These are phyloP conservation scores for Carex myosuroides DNA, from an alignment of 176 grass and related monocot species.

Conservation along the genomic window DNA sequence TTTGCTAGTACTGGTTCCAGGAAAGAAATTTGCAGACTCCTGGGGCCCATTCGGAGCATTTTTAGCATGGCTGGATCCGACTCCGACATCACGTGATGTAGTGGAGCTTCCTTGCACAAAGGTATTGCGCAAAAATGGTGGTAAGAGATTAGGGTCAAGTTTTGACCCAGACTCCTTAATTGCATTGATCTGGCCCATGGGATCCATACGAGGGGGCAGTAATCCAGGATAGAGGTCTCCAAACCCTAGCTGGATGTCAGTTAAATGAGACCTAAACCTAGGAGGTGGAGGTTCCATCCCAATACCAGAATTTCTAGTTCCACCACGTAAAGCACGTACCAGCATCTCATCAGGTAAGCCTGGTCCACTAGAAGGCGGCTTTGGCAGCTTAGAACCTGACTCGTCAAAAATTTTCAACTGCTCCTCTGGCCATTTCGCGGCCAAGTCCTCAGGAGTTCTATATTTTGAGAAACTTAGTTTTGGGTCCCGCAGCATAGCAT, in stretches of 20 bases:
- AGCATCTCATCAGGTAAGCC: conserved; percentile 89
- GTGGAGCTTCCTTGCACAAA: conserved; percentile 40
- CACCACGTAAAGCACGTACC: conserved; percentile 71
- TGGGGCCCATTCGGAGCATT: conserved; percentile 45
- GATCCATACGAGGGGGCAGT: conserved; percentile 37
- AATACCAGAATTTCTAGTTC: conserved; percentile 63
- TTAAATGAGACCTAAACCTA: conserved; percentile 70
- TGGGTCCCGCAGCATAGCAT: conserved; percentile 86
- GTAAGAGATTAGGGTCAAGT: conserved; percentile 40
- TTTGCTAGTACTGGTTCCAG: conserved; percentile 38
- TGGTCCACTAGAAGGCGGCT: conserved; percentile 52
- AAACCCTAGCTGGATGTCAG: conserved; percentile 87
- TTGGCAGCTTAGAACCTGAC: conserved; percentile 45
- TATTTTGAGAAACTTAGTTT: conserved; percentile 72
- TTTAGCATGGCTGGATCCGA: conserved; percentile 27
- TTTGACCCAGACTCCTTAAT: conserved; percentile 43
- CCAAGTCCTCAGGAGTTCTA: conserved; percentile 62
- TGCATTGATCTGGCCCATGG: conserved; percentile 35
- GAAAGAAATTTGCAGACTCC: conserved; percentile 39
- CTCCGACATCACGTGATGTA: conserved; percentile 34
- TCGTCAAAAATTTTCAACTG: conserved; percentile 78
- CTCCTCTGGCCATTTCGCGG: conserved; percentile 84
- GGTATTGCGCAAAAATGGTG: conserved; percentile 40
- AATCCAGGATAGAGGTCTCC: conserved; percentile 56
- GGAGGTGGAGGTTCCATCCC: conserved; percentile 51